Base-by-base conservation (phyloP, 176 grass and related monocot species). In the Carex parvula region DNA sequence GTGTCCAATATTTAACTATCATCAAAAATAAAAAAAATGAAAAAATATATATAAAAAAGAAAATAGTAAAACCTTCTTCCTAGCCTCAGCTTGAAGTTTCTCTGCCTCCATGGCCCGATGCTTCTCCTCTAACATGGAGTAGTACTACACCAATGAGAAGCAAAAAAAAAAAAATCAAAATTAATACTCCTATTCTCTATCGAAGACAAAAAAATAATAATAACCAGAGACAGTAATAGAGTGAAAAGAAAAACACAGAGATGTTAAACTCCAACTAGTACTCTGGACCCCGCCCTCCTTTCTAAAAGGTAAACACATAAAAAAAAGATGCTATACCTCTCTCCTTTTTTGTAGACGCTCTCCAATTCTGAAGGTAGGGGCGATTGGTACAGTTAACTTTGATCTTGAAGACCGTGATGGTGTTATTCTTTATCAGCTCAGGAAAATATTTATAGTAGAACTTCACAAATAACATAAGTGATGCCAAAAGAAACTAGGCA, bases 91-190 rank as follows among this genome's bases (percentile, higher is more conserved):
- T 59, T 99, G 83, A 35, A 37, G 81, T 83, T 93, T 99, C 81
- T 95, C 87, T 79, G 91, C 97, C 81, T 95, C 91, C 85, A 95
- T 80, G 80, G 91, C 97, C 74, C 87, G 91, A 24, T 99, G 97
- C 81, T 94, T 99, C 90, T 99, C 97, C 81, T 99, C 97, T 79
- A 99, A 85, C 81, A 94, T 99, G 33, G 85, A 69, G 82, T 99
- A 99, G 20, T 84, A 99, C 97, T 99, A 77, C 33, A 84, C 72
- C 69, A 84, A 70, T 65, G 26, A 79, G 30, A 26, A 64, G 41
- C 5, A 62, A 73, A 66, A 56, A 6, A 48, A 48, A 80, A 66
- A 56, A 6, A 48, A 80, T 16, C 12, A 55, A 26, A 53, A 76
- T 50, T 29, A 75, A 74, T 53, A 11, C 46, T 15, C n/a, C 21